A percentile compares a stretch with the other conserved stretches of the same genome.
phyloP scores from a whole-genome alignment of 768 basidiomycete species.

The Sporobolomyces roseus region DNA sequence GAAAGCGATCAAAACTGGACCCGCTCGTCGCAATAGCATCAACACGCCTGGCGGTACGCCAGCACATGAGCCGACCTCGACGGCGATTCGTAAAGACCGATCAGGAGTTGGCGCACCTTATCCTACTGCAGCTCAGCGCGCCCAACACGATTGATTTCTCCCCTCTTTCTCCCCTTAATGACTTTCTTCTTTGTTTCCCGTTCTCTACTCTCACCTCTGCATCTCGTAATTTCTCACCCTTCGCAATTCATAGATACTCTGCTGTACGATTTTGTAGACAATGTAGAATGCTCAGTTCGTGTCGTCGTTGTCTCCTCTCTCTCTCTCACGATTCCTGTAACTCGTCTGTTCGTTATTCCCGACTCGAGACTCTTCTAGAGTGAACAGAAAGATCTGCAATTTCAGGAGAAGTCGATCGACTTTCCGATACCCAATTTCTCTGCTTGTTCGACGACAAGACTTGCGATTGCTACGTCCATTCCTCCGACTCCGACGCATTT shows the following conservation, averaged over 20 bases:
- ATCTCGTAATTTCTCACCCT: background rate
- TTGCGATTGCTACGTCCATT: slow-evolving; percentile 42
- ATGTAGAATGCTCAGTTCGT: too few relatives aligned
- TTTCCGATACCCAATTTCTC: slow-evolving; percentile 11
- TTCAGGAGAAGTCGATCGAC: slow-evolving; percentile 13
- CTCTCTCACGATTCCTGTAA: background rate
- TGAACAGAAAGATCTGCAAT: too few relatives aligned
- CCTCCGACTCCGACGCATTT: slow-evolving; percentile 43
- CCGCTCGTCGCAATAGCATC: slow-evolving; percentile 17
- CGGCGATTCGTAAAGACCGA: slow-evolving; percentile 14
- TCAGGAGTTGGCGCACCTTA: slow-evolving; percentile 25
- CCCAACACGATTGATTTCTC: slow-evolving; percentile 7
- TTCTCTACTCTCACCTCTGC: background rate
- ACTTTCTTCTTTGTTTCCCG: background rate
- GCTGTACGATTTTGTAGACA: too few relatives aligned
- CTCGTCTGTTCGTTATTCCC: too few relatives aligned
- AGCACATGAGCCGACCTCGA: background rate
- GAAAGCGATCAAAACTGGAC: slow-evolving; percentile 25
- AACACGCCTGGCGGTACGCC: background rate
- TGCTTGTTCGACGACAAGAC: slow-evolving; percentile 34
- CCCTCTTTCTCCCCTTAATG: background rate
- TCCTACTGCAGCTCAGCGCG: slow-evolving; percentile 21
- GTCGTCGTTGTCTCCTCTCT: background rate
- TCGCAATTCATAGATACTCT: too few relatives aligned
- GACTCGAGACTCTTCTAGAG: too few relatives aligned